These are phyloP conservation scores for Echeveria elegans DNA, from an alignment of 164 flowering plant genomes.

Conservation along the genomic window DNA sequence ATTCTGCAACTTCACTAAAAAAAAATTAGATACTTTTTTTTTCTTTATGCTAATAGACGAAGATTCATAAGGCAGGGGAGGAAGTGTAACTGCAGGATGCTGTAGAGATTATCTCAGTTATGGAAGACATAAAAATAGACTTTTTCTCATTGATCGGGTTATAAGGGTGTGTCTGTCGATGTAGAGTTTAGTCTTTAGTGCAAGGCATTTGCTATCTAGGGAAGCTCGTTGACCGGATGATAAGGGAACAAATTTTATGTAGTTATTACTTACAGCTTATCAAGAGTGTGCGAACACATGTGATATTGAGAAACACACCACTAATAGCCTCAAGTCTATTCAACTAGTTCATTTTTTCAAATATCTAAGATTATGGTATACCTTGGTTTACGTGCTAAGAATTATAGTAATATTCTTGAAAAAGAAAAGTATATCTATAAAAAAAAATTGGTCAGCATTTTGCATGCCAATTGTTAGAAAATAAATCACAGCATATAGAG, in stretches of 20 bases:
- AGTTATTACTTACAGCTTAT: slow-evolving; percentile 2
- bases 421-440: background rate
- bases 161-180: slow-evolving; percentile 7
- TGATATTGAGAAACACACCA: background rate
- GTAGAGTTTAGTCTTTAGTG: background rate
- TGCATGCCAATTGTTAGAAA: background rate
- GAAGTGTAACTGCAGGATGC: background rate
- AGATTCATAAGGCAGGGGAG: background rate
- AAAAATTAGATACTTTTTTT: no score
- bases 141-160: background rate
- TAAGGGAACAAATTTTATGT: background rate
- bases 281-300: background rate
- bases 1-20: background rate
- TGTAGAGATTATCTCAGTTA: background rate
- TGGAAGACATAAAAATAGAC: background rate
- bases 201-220: slow-evolving; percentile 1
- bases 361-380: background rate
- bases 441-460: background rate
- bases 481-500: background rate
- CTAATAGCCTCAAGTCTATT: slow-evolving; percentile 4
- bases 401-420: background rate
- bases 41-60: no score
- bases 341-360: background rate
- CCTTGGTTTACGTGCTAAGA: slow-evolving; percentile 3
- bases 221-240: slow-evolving; percentile 7